phyloP scores from a whole-genome alignment of 2,329 filamentous ascomycete species.

The Samsoniella hepiali region DNA sequence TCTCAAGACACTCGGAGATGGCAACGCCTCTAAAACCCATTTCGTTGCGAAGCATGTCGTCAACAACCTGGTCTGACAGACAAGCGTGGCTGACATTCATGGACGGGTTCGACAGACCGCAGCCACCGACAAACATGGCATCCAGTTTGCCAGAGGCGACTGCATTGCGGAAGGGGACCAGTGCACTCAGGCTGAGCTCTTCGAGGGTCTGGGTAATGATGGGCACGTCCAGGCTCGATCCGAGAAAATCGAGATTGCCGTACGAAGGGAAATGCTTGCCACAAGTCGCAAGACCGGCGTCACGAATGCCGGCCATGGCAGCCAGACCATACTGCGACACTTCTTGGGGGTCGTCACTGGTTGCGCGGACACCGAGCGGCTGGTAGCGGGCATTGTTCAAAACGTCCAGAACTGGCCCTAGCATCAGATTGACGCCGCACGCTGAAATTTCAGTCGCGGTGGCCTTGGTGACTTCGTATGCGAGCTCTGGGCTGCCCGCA shows the following conservation, averaged over 20 bases:
- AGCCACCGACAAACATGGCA: conserved; percentile 93
- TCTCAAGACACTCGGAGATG: conserved; percentile 92
- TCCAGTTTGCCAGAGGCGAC: conserved; percentile 79
- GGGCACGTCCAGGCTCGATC: conserved; percentile 85
- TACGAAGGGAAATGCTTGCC: conserved; percentile 98
- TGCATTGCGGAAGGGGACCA: conserved; percentile 89
- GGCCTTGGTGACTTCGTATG: conserved; percentile 87
- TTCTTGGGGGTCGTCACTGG: conserved; percentile 90
- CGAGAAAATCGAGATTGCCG: conserved; percentile 89
- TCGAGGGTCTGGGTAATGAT: conserved; percentile 94
- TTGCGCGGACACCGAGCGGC: conserved; percentile 82
- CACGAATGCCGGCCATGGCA: conserved; percentile 87
- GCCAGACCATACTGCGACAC: conserved; percentile 90
- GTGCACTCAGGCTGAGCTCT: conserved; percentile 83
- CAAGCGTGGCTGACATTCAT: conserved; percentile 96
- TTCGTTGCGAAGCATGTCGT: conserved; percentile 82
- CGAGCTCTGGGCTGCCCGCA: conserved; percentile 77
- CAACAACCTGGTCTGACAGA: conserved; percentile 87
- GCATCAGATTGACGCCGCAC: conserved; percentile 92
- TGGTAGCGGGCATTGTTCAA: conserved; percentile 90
- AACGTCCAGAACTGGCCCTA: conserved; percentile 91
- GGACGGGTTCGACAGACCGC: conserved; percentile 84
- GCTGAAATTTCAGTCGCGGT: conserved; percentile 90
- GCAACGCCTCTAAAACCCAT: conserved; percentile 88
- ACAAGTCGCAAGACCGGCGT: conserved; percentile 82